These are phyloP conservation scores for Fusarium brevicatenulatum DNA, from an alignment of 2,329 filamentous ascomycete genomes.

Conservation along the genomic window DNA sequence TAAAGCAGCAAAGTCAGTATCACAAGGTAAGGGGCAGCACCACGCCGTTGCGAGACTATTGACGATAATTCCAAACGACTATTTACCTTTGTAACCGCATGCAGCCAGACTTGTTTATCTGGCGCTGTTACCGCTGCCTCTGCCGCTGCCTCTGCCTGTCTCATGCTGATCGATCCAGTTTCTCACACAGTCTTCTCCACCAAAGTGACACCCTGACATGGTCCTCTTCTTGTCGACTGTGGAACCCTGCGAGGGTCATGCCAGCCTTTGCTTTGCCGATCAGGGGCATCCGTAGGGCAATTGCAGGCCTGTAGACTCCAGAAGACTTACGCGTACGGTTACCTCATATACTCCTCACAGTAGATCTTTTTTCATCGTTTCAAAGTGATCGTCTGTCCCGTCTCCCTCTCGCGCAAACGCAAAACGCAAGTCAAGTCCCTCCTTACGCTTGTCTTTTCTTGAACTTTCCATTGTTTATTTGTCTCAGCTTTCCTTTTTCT, in stretches of 20 bases:
- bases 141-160: neutral
- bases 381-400: slow-evolving; percentile 11
- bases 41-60: neutral
- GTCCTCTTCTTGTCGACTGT: neutral
- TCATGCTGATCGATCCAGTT: slow-evolving; percentile 15
- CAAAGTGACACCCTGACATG: slow-evolving; percentile 12
- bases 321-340: slow-evolving; percentile 27
- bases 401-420: neutral
- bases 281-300: slow-evolving; percentile 13
- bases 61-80: neutral
- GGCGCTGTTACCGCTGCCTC: slow-evolving; percentile 1
- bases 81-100: neutral
- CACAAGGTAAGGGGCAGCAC: neutral
- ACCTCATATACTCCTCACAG: slow-evolving; percentile 22
- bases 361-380: neutral
- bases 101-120: neutral
- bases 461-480: slow-evolving; percentile 4
- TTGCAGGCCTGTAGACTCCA: slow-evolving; percentile 14
- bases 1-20: neutral
- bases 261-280: slow-evolving; percentile 14
- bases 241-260: slow-evolving; percentile 14
- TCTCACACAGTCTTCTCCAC: slow-evolving; percentile 2
- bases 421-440: slow-evolving; percentile 15
- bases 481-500: neutral
- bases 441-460: slow-evolving; percentile 22